Evolutionary conservation across 306 rosid species (phyloP).

Genomic region (Coriaria nepalensis): DNA sequence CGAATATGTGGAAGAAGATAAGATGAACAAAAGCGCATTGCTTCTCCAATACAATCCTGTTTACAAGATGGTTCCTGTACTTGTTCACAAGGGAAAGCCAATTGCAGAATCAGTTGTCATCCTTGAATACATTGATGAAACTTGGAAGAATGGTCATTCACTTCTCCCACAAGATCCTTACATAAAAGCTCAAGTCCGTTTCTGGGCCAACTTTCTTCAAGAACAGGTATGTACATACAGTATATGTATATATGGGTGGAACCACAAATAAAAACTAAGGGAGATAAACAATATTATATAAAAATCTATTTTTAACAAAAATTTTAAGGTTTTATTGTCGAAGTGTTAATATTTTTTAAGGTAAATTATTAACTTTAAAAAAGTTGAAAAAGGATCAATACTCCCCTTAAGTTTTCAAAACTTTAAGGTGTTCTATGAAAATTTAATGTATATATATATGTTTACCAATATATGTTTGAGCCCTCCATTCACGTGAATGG

Average conservation of each 20-base stretch:
- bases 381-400: no score
- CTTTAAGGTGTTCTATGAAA: no score
- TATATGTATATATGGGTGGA: neutral
- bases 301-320: no score
- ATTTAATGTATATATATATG: no score
- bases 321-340: no score
- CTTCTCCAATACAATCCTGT: constrained; percentile 17
- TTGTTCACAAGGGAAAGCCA: constrained; percentile 22
- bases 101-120: constrained; percentile 18
- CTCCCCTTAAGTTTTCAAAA: no score
- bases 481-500: no score
- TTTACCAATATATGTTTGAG: no score
- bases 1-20: constrained; percentile 18
- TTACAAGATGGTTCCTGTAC: constrained; percentile 24
- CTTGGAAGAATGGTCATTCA: constrained; percentile 14
- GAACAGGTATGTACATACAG: constrained; percentile 16
- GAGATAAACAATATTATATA: no score
- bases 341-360: no score
- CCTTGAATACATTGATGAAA: constrained; percentile 23
- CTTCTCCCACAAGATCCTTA: constrained; percentile 19
- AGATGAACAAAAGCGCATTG: constrained; percentile 14
- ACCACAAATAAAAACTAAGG: no score
- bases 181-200: constrained; percentile 15
- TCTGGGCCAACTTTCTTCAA: constrained; percentile 20
- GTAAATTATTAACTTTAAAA: no score